These are phyloP conservation scores for Protomyces inouyei DNA, from an alignment of 1,139 yeast genomes.

Conservation along the genomic window DNA sequence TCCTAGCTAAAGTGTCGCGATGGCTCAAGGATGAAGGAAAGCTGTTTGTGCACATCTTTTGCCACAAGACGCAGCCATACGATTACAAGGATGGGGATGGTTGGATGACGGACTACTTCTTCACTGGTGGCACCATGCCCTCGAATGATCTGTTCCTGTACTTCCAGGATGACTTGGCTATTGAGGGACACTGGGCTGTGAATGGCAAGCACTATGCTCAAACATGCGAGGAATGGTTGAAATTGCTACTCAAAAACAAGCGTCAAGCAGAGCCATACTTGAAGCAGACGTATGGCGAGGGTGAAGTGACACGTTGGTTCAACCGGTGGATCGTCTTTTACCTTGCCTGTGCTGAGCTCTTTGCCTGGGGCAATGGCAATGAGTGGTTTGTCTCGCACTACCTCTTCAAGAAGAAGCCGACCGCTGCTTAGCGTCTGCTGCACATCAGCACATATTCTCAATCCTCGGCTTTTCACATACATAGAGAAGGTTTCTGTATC, in stretches of 20 bases:
- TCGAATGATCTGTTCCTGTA: constrained; percentile 24
- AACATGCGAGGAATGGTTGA: constrained; percentile 27
- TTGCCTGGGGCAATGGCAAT: constrained; percentile 25
- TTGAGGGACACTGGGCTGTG: constrained; percentile 27
- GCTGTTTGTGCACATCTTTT: constrained; percentile 26
- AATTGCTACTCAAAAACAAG: constrained; percentile 19
- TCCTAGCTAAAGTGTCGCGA: constrained; percentile 14
- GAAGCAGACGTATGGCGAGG: constrained; percentile 22
- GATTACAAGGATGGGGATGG: constrained; percentile 27
- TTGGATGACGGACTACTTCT: constrained; percentile 28
- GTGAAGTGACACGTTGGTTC: constrained; percentile 23
- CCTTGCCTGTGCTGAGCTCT: constrained; percentile 27
- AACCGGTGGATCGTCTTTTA: constrained; percentile 27
- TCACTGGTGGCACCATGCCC: constrained; percentile 28
- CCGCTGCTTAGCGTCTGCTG: not conserved
- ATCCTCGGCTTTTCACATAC: too few relatives aligned
- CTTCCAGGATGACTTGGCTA: constrained; percentile 24
- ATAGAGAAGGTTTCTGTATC: too few relatives aligned
- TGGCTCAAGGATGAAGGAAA: constrained; percentile 27
- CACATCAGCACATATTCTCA: too few relatives aligned
- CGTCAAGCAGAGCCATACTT: constrained; percentile 19
- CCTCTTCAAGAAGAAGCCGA: constrained; percentile 21
- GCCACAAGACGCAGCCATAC: constrained; percentile 25
- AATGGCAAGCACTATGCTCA: constrained; percentile 26
- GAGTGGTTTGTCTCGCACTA: constrained; percentile 28